Evolutionary conservation across 306 rosid species (phyloP), one percentile per base, ranked within the genome.

Genomic region (Cyclanthera cordifolia): DNA sequence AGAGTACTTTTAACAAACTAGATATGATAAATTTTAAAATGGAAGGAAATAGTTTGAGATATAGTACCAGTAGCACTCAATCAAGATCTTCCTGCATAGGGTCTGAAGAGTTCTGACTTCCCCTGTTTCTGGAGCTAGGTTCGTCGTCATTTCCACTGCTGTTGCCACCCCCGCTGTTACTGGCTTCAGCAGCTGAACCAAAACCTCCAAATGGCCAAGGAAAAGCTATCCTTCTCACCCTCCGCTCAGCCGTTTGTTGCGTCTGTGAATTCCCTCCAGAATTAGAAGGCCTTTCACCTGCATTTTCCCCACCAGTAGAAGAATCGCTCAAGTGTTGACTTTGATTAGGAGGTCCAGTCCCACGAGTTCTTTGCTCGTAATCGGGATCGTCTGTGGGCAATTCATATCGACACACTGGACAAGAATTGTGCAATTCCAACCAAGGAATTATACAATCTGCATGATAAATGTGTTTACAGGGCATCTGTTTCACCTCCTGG

Each of bases 31-130:
- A 6, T 23, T 73, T 70, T 50, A 63, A 19, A 61, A 23, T 20
- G 43, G 14, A 55, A 32, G 68, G 47, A 73, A 68, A 61, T 19
- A 81, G 65, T 43, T 66, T 46, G 46, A 70, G 74, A 39, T 72
- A 73, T 77, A 73, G 69, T 79, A 80, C 67, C 82, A 65, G 60
- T 19, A 47, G 19, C 49, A 71, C 78, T 90, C 73, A 94, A 69
- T 94, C 96, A 56, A 90, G 95, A 85, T 90, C 99, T 82, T 94
- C 99, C 64, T 86, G 90, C 79, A 95, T 82, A 46, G 97, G 88
- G 80, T 85, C 97, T 2, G 95, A 72, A 71, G 85, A 76, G 82
- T 81, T 85, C 77, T 41, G 94, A 72, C 77, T 79, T 46, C 90
- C 95, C 72, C 91, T 75, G 52, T 76, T 82, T 45, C 74, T 95